Evolutionary conservation across 345 rosid species (phyloP), one percentile per base, ranked within the genome.

Genomic region (Murraya koenigii): DNA sequence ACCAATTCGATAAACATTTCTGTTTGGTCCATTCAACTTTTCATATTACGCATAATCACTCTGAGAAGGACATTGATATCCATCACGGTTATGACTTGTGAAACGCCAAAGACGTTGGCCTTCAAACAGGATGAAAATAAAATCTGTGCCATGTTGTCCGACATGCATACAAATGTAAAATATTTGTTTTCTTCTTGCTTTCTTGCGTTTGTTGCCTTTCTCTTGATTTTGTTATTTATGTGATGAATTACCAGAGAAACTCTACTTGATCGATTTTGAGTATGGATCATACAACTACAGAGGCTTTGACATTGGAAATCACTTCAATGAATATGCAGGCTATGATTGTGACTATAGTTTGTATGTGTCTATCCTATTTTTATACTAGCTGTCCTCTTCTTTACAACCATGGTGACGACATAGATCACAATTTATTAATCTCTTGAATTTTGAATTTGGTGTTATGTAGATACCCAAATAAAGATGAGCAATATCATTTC

Each of bases 291-390:
- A 96, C 90, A 94, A 83, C 82, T 92, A 90, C 83, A 89, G 98
- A 88, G 98, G 98, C 79, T 96, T 26, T 66, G 99, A 96, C 84
- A 91, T 96, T 19, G 99, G 98, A 73, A 94, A 94, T 82, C 97
- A 94, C 89, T 94, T 96, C 92, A 91, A 84, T 65, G 99, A 94
- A 88, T 96, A 90, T 79, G 98, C 92, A 58, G 98, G 97, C 87
- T 92, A 94, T 78, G 97, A 96, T 75, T 96, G 99, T 77, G 97
- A 96, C 84, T 96, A 92, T 86, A 87, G 82, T 84, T 77, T 87
- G 98, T 96, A 92, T 52, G 93, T 77, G 71, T 69, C 52, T 72
- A 6, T 66, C 77, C 80, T 25, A 15, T 72, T 76, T 19, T 60
- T 76, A 66, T 65, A 69, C 33, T 26, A 54, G 47, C 11, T 78